Evolutionary conservation across 768 basidiomycete genomes (phyloP), one percentile per base, ranked within the genome.

Genomic region (Tricholoma sp.): DNA sequence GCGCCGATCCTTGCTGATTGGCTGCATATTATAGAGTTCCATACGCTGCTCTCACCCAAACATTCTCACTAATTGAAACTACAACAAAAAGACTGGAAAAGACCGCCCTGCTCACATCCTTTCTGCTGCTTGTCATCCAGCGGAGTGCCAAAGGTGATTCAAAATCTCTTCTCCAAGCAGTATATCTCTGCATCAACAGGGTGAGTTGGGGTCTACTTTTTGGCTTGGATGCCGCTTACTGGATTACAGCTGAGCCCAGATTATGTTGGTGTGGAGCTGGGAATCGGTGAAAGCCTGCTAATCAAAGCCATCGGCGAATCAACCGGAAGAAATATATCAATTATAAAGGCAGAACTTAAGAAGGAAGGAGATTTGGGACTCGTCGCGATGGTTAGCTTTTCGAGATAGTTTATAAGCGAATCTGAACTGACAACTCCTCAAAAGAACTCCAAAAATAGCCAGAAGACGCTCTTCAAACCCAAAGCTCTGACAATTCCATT

Each of bases 21-120:
- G 4, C 16, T 50, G n/a, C 21, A 50, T 49, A 34, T 27, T 24
- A 5, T 52, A 98, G 95, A 3, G 89, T 98, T 10, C 97, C 97
- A 0, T 99, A 99, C 67, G 89, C 92, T 16, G 92, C 97, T 5
- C 80, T 99, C 34, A 85, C 94, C 8, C 88, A 92, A 62, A 83
- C 89, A 0, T 98, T 98, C 68, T 80, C 85, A 16, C 73, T 89
- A 29, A 98, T 99, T 59, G 95, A 97, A 70, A 83, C 84, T 4
- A 99, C 97, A 8, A 98, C 94, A 1, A 98, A 98, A 66, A 89
- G 97, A 18, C 73, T 97, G 47, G 94, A 97, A 70, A 99, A 98
- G 71, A 91, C 84, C 2, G 82, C 91, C 0, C 77, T 94, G 59
- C 81, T 99, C 8, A 98, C 94, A 0, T 79, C 88, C 0, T 94